Base-by-base conservation (phyloP, 805 yeast genomes). In the Yamadazyma akitaensis region DNA sequence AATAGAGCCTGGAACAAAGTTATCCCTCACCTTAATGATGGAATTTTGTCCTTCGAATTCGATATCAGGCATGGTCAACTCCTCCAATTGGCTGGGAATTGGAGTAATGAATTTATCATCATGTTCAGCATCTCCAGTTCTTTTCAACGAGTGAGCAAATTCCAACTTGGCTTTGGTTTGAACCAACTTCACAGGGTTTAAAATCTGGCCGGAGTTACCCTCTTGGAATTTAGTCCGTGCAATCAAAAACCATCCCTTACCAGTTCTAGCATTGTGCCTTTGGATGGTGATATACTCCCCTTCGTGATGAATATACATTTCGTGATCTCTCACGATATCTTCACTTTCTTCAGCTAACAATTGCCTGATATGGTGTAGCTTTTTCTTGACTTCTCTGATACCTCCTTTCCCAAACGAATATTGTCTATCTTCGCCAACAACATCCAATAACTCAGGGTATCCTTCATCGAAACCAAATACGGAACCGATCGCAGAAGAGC, bases 391-490 rank as follows among this genome's bases (percentile, higher is more conserved):
- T 43, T 72, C 67, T 5, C 88, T 83, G 58, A 92, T 91, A 35
- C 98, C 98, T 12, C 12, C 12, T 19, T 62, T 53, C 6, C 69
- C 74, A n/a, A 67, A 72, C 6, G 25, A 30, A 58, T 92, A 92
- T 5, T 65, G 67, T 49, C 96, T 76, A 5, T 65, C 70, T 60
- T 92, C 99, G 35, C 73, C 68, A 14, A 92, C 99, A 36, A 92
- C 84, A 60, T 91, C 85, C 38, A 94, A 70, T 24, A 89, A 68
- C 34, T 78, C 72, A 7, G 97, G 97, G 63, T 85, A 94, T 43
- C 92, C 80, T 66, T 92, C 98, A 60, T 92, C 99, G 57, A 81
- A 90, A 13, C 99, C 99, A 66, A 87, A 84, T 0, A 89, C 95
- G 1, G 97, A 85, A 2, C 99, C 99, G 39, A 90, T 84, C 1